Percentiles rank a stretch among this genome's conserved stretches.
phyloP scores from a whole-genome alignment of 495 filamentous ascomycete genomes.

The Penicillium nucicola region DNA sequence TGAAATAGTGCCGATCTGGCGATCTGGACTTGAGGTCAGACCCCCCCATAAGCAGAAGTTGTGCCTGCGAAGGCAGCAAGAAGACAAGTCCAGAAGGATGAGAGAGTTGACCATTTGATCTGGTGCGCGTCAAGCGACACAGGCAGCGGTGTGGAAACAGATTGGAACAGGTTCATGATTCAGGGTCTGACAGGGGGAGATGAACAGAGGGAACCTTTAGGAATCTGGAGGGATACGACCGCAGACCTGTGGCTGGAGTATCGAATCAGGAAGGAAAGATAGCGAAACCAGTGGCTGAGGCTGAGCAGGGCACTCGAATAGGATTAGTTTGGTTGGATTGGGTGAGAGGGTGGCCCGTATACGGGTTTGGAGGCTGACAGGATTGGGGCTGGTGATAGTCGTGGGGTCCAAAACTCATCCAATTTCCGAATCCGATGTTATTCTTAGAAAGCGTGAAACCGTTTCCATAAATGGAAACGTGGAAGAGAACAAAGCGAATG shows the following conservation, averaged over 20 bases:
- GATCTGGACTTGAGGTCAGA: not conserved
- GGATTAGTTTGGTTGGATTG: not conserved
- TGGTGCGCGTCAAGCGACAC: not conserved
- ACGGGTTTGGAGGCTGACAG: slow-evolving; percentile 17
- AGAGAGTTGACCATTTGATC: not conserved
- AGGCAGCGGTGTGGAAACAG: not conserved
- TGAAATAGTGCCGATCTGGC: not conserved
- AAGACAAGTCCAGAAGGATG: not conserved
- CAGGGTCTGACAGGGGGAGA: not conserved
- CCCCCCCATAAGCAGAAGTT: not conserved
- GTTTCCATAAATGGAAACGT: slow-evolving; percentile 11
- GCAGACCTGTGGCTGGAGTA: slow-evolving; percentile 19
- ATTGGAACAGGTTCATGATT: too few species aligned
- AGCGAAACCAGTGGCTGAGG: slow-evolving; percentile 20
- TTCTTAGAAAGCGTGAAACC: slow-evolving; percentile 2
- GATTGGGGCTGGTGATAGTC: slow-evolving; percentile 7
- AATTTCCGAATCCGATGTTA: slow-evolving; percentile 1
- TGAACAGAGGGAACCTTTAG: not conserved
- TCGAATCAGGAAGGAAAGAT: slow-evolving; percentile 15
- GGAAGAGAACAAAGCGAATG: not conserved
- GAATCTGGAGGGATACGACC: not conserved
- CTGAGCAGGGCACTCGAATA: slow-evolving; percentile 8
- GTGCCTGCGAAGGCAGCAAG: not conserved
- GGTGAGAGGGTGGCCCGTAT: not conserved
- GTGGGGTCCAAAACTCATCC: slow-evolving; percentile 23